Conservation (phyloP, 768 basidiomycete genomes). For the Tulasnella sp. region DNA sequence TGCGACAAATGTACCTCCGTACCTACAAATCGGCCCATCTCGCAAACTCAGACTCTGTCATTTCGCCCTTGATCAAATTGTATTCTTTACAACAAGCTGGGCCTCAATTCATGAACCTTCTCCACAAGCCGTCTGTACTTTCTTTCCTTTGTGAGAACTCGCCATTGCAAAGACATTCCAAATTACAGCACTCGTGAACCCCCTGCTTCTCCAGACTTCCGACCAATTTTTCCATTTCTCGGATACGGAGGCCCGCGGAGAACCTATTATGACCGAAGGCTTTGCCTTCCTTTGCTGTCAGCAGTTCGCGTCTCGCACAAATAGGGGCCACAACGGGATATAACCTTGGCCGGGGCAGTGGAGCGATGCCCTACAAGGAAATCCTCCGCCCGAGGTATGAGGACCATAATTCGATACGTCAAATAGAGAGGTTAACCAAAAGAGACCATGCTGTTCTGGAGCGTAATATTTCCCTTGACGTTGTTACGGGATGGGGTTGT, state of each 20-base stretch:
- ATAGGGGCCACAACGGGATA: neutral
- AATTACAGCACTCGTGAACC: neutral
- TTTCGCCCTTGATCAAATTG: neutral
- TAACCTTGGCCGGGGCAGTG: too few species aligned
- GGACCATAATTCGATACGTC: too few species aligned
- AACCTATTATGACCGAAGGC: neutral
- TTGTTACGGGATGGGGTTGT: too few species aligned
- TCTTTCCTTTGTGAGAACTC: neutral
- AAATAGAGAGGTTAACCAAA: too few species aligned
- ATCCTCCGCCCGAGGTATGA: too few species aligned
- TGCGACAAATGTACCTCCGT: too few species aligned
- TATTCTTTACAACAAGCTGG: neutral
- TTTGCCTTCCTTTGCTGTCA: constrained; percentile 2
- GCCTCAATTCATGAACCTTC: neutral
- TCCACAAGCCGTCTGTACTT: neutral
- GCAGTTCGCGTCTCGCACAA: neutral
- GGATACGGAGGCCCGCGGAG: neutral
- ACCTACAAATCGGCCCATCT: too few species aligned
- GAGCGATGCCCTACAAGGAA: too few species aligned
- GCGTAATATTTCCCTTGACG: too few species aligned
- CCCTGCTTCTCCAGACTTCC: neutral
- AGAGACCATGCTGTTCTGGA: too few species aligned
- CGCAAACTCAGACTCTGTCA: too few species aligned
- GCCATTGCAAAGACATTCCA: neutral
- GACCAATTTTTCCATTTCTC: neutral